phyloP scores from a whole-genome alignment of 192 early-diverging fungal genomes.

The Gryganskiella cystojenkinii region DNA sequence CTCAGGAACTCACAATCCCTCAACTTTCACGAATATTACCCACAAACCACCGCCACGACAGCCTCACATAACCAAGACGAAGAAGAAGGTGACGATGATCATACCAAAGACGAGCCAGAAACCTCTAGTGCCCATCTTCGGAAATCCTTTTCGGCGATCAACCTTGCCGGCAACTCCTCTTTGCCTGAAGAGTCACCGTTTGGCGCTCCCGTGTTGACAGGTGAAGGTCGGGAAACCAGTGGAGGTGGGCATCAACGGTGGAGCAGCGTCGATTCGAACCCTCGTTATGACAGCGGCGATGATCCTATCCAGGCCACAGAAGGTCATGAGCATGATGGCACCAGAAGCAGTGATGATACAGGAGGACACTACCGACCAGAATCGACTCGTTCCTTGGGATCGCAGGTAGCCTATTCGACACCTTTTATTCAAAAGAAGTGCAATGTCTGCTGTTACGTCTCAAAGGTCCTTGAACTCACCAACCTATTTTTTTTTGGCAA shows the following conservation, averaged over 20 bases:
- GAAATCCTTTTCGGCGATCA: conserved; percentile 40
- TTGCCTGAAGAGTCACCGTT: not conserved
- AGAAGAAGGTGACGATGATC: not conserved
- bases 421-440: not conserved
- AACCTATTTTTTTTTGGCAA: too few relatives aligned
- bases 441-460: not conserved
- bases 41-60: conserved; percentile 16
- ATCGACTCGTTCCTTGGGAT: conserved; percentile 45
- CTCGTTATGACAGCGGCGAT: conserved; percentile 35
- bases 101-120: not conserved
- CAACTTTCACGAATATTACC: conserved; percentile 47
- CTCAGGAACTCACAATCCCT: conserved; percentile 26
- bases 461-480: not conserved
- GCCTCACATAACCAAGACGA: not conserved
- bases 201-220: not conserved
- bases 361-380: conserved; percentile 36
- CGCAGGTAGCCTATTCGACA: conserved; percentile 11
- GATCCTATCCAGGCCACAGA: conserved; percentile 4
- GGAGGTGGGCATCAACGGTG: conserved; percentile 30
- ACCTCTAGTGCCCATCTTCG: not conserved
- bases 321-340: not conserved
- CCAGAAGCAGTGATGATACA: not conserved
- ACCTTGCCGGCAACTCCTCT: conserved; percentile 9
- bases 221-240: not conserved
- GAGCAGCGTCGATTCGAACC: conserved; percentile 39